Evolutionary conservation across 228 moss, liverwort and hornwort genomes (phyloP).

Genomic region (Sphagnum fallax): DNA sequence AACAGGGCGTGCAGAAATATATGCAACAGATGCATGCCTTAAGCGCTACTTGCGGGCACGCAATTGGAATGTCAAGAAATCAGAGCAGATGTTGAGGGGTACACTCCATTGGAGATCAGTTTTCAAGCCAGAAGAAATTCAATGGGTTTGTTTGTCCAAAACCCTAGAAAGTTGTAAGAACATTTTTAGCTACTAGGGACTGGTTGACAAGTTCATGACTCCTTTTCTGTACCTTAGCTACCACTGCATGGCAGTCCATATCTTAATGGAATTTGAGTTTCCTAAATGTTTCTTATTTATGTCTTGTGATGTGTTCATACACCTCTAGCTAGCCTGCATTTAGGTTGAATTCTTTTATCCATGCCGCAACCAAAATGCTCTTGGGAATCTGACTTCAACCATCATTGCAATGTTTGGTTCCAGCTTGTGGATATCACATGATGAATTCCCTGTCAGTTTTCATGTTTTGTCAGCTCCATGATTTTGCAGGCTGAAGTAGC

Average conservation of each 20-base stretch:
- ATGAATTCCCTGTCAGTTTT: background rate
- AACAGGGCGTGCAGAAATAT: slow-evolving; percentile 29
- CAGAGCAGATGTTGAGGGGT: slow-evolving; percentile 43
- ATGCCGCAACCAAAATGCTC: no score
- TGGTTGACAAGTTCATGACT: background rate
- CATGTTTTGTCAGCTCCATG: background rate
- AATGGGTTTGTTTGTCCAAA: slow-evolving; percentile 21
- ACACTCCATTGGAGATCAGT: slow-evolving; percentile 39
- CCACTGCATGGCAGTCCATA: background rate
- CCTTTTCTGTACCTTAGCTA: background rate
- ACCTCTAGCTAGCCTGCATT: no score
- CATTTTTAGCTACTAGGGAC: background rate
- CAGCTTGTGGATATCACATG: background rate
- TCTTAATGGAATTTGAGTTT: no score
- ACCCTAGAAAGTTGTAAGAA: background rate
- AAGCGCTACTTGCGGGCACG: slow-evolving; percentile 39
- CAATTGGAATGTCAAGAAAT: slow-evolving; percentile 32
- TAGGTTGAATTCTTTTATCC: no score
- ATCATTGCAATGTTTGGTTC: no score
- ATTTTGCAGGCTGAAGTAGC: slow-evolving; percentile 26
- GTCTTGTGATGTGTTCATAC: no score
- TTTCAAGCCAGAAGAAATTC: slow-evolving; percentile 43
- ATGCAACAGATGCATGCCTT: slow-evolving; percentile 32
- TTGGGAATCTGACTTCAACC: no score
- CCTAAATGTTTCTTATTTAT: no score